Evolutionary conservation across 768 basidiomycete species (phyloP).

Genomic region (Boletus tylopilopsis): DNA sequence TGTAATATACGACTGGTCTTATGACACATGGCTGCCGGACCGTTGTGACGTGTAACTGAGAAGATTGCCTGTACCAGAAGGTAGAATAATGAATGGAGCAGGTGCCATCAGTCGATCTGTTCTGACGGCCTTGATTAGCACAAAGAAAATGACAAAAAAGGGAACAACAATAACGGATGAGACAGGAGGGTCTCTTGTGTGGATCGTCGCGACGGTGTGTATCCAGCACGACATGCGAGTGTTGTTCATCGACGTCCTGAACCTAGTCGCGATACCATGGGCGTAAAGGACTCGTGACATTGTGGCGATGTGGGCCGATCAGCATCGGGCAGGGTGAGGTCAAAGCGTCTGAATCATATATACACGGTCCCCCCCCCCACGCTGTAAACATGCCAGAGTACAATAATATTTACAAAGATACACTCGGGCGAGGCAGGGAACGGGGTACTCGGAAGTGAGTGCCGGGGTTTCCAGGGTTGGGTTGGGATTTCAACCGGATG

Average conservation of each 20-base stretch:
- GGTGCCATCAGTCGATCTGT: too few species aligned
- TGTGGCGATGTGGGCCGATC: conserved; percentile 14
- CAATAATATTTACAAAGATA: too few species aligned
- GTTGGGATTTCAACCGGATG: conserved; percentile 21
- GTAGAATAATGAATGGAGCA: not conserved
- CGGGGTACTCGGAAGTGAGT: conserved; percentile 10
- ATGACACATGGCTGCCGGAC: not conserved
- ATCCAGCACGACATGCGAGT: not conserved
- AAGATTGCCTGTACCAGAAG: too few species aligned
- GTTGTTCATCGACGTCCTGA: not conserved
- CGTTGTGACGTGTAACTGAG: not conserved
- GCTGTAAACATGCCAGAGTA: conserved; percentile 14
- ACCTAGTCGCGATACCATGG: not conserved
- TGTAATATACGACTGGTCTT: too few species aligned
- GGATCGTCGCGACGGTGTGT: not conserved
- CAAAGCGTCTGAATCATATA: too few species aligned
- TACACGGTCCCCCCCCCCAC: not conserved
- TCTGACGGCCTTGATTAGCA: too few species aligned
- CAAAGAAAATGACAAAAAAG: not conserved
- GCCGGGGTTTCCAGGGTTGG: conserved; percentile 26
- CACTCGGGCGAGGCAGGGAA: conserved; percentile 13
- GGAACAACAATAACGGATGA: not conserved
- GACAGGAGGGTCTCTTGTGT: not conserved
- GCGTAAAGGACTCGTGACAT: conserved; percentile 26
- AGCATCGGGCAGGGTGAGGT: too few species aligned